A percentile compares a stretch with the other conserved stretches of the same genome.
phyloP scores from a whole-genome alignment of 306 rosid species.

The Cicer yamashitae region DNA sequence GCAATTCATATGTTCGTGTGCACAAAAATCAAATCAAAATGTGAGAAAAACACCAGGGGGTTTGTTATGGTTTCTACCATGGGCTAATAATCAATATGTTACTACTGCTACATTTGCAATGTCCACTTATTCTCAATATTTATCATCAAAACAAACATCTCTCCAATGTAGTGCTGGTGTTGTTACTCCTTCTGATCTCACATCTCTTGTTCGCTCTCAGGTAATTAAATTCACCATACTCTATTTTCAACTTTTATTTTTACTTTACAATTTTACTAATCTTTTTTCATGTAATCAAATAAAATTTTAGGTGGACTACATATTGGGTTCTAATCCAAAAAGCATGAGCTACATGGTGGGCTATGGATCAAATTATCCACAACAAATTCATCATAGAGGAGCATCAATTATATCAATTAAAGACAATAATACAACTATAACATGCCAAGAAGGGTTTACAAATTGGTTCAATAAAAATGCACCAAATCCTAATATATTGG shows the following conservation, averaged over 20 bases:
- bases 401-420: conserved; percentile 67
- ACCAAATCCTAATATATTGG: conserved; percentile 64
- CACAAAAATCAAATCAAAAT: conserved; percentile 54
- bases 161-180: conserved; percentile 42
- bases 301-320: conserved; percentile 56
- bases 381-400: conserved; percentile 68
- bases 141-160: conserved; percentile 36
- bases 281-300: neutral
- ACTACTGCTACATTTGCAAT: conserved; percentile 56
- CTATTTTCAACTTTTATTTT: neutral
- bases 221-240: conserved; percentile 26
- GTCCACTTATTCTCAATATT: conserved; percentile 54
- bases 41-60: conserved; percentile 55
- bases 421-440: conserved; percentile 33
- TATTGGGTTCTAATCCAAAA: conserved; percentile 67
- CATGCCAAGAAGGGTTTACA: conserved; percentile 55
- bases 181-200: conserved; percentile 50
- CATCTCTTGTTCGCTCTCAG: conserved; percentile 52
- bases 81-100: conserved; percentile 62
- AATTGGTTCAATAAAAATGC: conserved; percentile 50
- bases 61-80: conserved; percentile 57
- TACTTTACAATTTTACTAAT: neutral
- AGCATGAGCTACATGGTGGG: conserved; percentile 75
- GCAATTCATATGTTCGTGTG: conserved; percentile 58
- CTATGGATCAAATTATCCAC: conserved; percentile 55